A percentile compares a stretch with the other conserved stretches of the same genome.
Conservation (phyloP, 2,329 filamentous ascomycete species). For the Colletotrichum incanum region DNA sequence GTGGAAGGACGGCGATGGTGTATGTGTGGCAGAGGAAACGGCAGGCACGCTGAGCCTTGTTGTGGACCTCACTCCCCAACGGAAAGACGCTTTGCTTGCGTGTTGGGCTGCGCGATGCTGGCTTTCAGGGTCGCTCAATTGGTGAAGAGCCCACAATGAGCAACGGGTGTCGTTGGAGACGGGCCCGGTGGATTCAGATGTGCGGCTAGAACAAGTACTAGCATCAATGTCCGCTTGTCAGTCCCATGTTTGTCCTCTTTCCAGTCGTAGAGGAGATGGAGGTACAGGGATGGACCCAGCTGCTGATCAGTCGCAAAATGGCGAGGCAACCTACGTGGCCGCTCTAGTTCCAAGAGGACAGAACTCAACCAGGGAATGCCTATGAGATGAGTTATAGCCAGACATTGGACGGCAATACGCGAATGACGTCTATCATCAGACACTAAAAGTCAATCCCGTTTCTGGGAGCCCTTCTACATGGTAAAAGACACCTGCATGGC, state of each 20-base stretch:
- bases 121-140: background rate
- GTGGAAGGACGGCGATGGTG: conserved; percentile 29
- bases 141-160: background rate
- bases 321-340: conserved; percentile 15
- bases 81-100: conserved; percentile 25
- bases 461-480: background rate
- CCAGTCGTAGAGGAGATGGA: background rate
- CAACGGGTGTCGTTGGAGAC: background rate
- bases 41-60: conserved; percentile 11
- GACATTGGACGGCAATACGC: conserved; percentile 6
- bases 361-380: background rate
- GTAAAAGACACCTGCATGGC: no score
- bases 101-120: conserved; percentile 27
- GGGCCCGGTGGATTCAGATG: background rate
- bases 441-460: background rate
- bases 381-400: background rate
- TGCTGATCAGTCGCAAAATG: background rate
- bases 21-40: conserved; percentile 19
- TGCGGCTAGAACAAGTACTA: background rate
- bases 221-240: background rate
- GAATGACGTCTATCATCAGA: background rate
- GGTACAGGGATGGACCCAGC: conserved; percentile 21
- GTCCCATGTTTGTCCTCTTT: background rate
- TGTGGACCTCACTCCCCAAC: background rate
- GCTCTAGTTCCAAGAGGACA: conserved; percentile 4